Evolutionary conservation across 495 filamentous ascomycete genomes (phyloP), one percentile per base, ranked within the genome.

Genomic region (Hyaloscypha finlandica): DNA sequence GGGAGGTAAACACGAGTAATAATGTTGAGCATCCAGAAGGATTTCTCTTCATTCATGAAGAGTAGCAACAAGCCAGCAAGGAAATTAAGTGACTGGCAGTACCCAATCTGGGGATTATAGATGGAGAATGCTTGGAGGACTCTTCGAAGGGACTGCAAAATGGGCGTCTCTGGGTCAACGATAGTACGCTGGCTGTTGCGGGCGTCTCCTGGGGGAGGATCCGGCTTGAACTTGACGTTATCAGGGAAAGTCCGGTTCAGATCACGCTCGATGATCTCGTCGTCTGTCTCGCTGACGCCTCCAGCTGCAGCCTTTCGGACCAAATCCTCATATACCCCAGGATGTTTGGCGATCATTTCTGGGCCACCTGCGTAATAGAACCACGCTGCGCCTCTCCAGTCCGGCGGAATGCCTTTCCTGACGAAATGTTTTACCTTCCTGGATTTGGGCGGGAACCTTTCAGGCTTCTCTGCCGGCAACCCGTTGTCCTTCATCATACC

Each of bases 11-110:
- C 81, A 48, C 89, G 85, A 11, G 95, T 97, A 67, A 99, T 90
- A 73, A 97, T 92, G 70, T 94, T 92, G 51, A 99, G 83, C 81
- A 99, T 89, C 89, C 93, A 93, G 73, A 99, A 99, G 0, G 91
- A 84, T 68, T 96, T 95, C 74, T 98, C 95, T 74, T 97, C 91
- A 58, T 85, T 79, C 55, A 98, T 86, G 75, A 99, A 97, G 0
- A 99, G 85, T 8, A 99, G 88, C n/a, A 99, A 84, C 59, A 97
- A 83, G 14, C 93, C 95, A n/a, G 94, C 92, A 63, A 99, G 84
- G 77, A 99, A 99, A 77, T 99, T 99, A 12, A 99, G 86, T 12
- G 92, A 96, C 73, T 99, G 95, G 65, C 95, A 98, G 74, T 99
- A 99, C 22, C 95, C 95, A 71, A 97, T 92, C 64, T 85, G 83